phyloP scores from a whole-genome alignment of 2,329 filamentous ascomycete species.

The Trichoderma sp. region DNA sequence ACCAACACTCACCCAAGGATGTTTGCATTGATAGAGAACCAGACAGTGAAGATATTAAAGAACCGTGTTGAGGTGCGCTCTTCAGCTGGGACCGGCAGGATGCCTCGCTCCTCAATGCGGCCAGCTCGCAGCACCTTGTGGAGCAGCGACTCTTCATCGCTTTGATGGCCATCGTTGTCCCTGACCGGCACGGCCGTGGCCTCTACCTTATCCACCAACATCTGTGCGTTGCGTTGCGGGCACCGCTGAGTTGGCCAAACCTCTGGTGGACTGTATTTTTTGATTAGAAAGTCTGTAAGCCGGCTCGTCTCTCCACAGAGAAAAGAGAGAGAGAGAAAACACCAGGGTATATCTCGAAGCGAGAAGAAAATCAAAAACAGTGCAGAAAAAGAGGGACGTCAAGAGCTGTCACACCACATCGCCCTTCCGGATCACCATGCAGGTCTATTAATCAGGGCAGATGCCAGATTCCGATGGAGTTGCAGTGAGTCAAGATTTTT shows the following conservation, averaged over 20 bases:
- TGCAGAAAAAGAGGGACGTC: neutral
- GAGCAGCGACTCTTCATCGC: constrained; percentile 33
- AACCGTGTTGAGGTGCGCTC: constrained; percentile 45
- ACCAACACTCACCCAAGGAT: constrained; percentile 44
- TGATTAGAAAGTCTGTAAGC: neutral
- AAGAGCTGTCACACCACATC: neutral
- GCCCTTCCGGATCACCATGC: neutral
- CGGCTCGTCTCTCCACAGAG: neutral
- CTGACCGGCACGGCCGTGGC: constrained; percentile 14
- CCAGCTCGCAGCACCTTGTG: constrained; percentile 40
- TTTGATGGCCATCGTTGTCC: constrained; percentile 32
- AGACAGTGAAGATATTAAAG: constrained; percentile 51
- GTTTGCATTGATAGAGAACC: constrained; percentile 52
- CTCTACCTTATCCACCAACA: constrained; percentile 21
- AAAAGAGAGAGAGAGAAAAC: too few relatives aligned
- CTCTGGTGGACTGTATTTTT: neutral
- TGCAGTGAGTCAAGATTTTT: constrained; percentile 13
- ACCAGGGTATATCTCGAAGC: neutral
- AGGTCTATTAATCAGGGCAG: neutral
- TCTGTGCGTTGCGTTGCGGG: neutral
- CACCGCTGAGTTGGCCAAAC: neutral
- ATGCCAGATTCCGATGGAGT: neutral
- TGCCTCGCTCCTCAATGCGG: constrained; percentile 48
- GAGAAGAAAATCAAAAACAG: neutral
- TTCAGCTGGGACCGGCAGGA: constrained; percentile 46